Evolutionary conservation across 371 early-diverging fungal genomes (phyloP).

Genomic region (Sporodiniella umbellata): DNA sequence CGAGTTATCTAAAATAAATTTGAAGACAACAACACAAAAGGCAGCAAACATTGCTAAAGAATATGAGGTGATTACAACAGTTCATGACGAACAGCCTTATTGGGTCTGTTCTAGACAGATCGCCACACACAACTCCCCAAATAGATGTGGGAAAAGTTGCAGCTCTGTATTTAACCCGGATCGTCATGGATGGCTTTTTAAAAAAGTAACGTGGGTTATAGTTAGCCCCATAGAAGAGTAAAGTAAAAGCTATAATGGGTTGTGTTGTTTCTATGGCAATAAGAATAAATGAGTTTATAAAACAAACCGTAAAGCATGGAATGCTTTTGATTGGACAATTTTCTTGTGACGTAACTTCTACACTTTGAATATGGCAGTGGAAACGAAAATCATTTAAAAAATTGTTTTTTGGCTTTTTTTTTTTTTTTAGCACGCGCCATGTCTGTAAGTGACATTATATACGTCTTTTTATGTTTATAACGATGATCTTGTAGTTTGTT

Average conservation of each 20-base stretch:
- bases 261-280: too few species aligned
- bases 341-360: too few species aligned
- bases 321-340: too few species aligned
- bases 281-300: too few species aligned
- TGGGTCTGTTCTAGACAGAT: background rate
- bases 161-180: background rate
- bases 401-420: background rate
- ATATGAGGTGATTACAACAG: background rate
- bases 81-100: background rate
- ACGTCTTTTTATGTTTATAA: background rate
- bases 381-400: background rate
- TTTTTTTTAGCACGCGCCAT: background rate
- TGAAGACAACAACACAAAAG: too few species aligned
- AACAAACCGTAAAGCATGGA: too few species aligned
- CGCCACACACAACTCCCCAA: background rate
- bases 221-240: too few species aligned
- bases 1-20: too few species aligned
- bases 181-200: background rate
- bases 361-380: too few species aligned
- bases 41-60: background rate
- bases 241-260: too few species aligned
- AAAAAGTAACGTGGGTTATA: background rate
- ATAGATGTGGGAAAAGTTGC: background rate
- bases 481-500: conserved; percentile 59
- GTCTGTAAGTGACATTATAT: background rate